Percentiles rank a stretch among this genome's conserved stretches.
Conservation (phyloP, 73 alveolate genomes). For the Tetrahymena thermophila region DNA sequence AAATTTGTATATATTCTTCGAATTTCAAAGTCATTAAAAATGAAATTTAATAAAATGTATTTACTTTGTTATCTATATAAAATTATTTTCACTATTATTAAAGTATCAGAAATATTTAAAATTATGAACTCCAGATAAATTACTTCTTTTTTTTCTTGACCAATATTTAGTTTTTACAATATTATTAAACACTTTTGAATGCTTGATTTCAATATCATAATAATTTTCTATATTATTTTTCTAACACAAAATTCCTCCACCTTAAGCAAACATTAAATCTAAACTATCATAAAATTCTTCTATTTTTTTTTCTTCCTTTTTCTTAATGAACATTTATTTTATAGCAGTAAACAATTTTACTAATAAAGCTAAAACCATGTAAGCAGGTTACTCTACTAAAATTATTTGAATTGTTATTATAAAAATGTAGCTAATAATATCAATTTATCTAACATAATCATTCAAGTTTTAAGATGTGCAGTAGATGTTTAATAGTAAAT, state of each 20-base stretch:
- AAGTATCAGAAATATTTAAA: too few relatives aligned
- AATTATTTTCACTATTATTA: too few relatives aligned
- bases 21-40: too few relatives aligned
- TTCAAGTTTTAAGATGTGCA: background rate
- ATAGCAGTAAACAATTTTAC: background rate
- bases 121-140: background rate
- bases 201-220: background rate
- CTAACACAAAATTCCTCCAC: background rate
- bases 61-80: too few relatives aligned
- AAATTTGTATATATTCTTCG: too few relatives aligned
- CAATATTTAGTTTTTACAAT: too few relatives aligned
- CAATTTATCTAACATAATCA: background rate
- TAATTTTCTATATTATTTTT: too few relatives aligned
- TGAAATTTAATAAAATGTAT: too few relatives aligned
- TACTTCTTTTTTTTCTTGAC: background rate
- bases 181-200: too few relatives aligned
- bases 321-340: too few relatives aligned
- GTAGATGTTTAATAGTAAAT: background rate
- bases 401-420: background rate
- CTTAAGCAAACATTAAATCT: background rate
- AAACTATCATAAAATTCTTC: too few relatives aligned
- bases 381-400: background rate
- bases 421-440: background rate
- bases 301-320: too few relatives aligned
- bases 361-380: background rate